phyloP scores from a whole-genome alignment of 2,329 filamentous ascomycete species.

The Alternaria sp. region DNA sequence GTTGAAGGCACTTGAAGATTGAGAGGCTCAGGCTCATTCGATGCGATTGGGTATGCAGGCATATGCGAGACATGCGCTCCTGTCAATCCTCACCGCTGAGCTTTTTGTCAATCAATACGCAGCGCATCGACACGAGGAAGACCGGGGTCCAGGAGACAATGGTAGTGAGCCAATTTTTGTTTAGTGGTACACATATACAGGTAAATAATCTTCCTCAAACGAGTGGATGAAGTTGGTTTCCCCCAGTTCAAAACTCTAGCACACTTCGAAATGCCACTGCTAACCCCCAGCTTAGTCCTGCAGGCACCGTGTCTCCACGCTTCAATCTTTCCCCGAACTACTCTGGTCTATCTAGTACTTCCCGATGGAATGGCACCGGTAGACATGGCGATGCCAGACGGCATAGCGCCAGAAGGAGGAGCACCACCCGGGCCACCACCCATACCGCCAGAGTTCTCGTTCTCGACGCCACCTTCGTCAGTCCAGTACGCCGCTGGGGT shows the following conservation, averaged over 20 bases:
- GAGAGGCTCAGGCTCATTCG: slow-evolving; percentile 6
- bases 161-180: not conserved
- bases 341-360: not conserved
- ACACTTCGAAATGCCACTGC: not conserved
- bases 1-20: slow-evolving; percentile 33
- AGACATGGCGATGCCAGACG: slow-evolving; percentile 14
- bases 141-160: not conserved
- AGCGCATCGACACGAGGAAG: not conserved
- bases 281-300: not conserved
- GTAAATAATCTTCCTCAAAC: slow-evolving; percentile 22
- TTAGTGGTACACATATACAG: slow-evolving; percentile 12
- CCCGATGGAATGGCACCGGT: slow-evolving; percentile 14
- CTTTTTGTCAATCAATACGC: not conserved
- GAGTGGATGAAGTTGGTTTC: slow-evolving; percentile 23
- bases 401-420: slow-evolving; percentile 3
- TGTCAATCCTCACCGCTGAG: not conserved
- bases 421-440: not conserved
- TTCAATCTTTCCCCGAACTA: slow-evolving; percentile 8
- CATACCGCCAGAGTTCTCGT: slow-evolving; percentile 7
- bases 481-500: slow-evolving; percentile 36
- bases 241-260: not conserved
- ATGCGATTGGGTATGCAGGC: not conserved
- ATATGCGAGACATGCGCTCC: not conserved
- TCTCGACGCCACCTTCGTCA: slow-evolving; percentile 37
- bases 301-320: not conserved